Evolutionary conservation across 495 filamentous ascomycete genomes (phyloP).

Genomic region (Emericellopsis terricola): DNA sequence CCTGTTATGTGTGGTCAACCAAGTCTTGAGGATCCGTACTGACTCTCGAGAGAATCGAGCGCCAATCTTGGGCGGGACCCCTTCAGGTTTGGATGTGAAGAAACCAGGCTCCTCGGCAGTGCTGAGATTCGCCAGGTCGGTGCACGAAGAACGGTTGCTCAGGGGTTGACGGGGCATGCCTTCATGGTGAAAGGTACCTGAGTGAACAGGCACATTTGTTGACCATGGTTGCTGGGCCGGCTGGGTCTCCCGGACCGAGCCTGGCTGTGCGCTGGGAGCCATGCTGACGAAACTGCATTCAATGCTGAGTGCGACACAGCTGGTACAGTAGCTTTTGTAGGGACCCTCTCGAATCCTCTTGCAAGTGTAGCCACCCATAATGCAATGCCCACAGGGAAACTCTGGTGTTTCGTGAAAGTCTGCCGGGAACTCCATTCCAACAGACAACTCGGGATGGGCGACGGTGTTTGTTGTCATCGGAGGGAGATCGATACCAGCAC

Average conservation of each 20-base stretch:
- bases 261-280: constrained; percentile 3
- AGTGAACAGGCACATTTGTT: neutral
- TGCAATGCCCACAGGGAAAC: constrained; percentile 54
- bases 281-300: constrained; percentile 45
- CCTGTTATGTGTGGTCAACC: constrained; percentile 54
- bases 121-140: constrained; percentile 13
- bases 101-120: constrained; percentile 15
- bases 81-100: neutral
- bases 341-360: constrained; percentile 52
- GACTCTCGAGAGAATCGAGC: constrained; percentile 55
- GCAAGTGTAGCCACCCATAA: constrained; percentile 50
- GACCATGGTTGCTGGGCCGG: no score
- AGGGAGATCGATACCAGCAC: constrained; percentile 6
- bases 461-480: no score
- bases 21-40: constrained; percentile 57
- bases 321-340: constrained; percentile 52
- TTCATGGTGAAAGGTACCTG: constrained; percentile 28
- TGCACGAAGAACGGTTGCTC: constrained; percentile 13
- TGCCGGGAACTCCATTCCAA: constrained; percentile 6
- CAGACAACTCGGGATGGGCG: constrained; percentile 4
- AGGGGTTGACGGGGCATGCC: constrained; percentile 16
- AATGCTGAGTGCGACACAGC: constrained; percentile 58
- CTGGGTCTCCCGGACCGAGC: constrained; percentile 12
- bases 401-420: constrained; percentile 20
- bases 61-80: constrained; percentile 23